Base-by-base conservation (phyloP, 1,139 yeast genomes). In the Kurtzmaniella natalensis region DNA sequence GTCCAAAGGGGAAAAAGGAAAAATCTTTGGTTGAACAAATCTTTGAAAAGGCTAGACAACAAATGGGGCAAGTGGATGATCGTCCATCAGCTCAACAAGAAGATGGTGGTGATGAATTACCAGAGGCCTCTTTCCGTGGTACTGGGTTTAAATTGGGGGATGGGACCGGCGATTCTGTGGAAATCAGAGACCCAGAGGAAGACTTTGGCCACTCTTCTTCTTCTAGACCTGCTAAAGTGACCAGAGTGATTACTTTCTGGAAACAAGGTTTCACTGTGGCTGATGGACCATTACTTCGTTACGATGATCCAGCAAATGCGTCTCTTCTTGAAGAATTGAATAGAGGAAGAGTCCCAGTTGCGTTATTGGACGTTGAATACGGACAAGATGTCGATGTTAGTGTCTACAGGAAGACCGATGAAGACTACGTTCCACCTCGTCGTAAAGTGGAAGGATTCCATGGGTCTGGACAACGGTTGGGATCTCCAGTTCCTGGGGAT, bases 361-460 rank as follows among this genome's bases (percentile, higher is more conserved):
- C 83, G 20, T 62, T 92, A 35, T 67, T 92, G 42, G 79, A 85
- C 45, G 96, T 92, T 9, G 79, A 81, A 48, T 79, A 79, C 51
- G 95, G 95, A 30, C 97, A 92, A 61, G 94, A 86, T 44, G 97
- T 94, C n/a, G 96, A 89, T 54, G 96, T 92, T 13, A 78, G 81
- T 28, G 94, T 92, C n/a, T 71, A 72, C 40, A 80, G 81, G 50
- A 81, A 81, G 48, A 64, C 85, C 31, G 95, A 87, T 38, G 95
- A 89, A 55, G 87, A 85, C 34, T 92, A 76, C 61, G 62, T 54
- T 28, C 81, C 94, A 8, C 89, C 95, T 22, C 82, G 80, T 61
- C 70, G 74, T 37, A 73, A 52, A 51, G 45, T 63, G 6, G 87
- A 79, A 4, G 95, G 96, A 0, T 89, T 85, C 54, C 64, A 59